Evolutionary conservation across 1,284 basidiomycete species (phyloP).

Genomic region (Cutaneotrichosporon dermatis): DNA sequence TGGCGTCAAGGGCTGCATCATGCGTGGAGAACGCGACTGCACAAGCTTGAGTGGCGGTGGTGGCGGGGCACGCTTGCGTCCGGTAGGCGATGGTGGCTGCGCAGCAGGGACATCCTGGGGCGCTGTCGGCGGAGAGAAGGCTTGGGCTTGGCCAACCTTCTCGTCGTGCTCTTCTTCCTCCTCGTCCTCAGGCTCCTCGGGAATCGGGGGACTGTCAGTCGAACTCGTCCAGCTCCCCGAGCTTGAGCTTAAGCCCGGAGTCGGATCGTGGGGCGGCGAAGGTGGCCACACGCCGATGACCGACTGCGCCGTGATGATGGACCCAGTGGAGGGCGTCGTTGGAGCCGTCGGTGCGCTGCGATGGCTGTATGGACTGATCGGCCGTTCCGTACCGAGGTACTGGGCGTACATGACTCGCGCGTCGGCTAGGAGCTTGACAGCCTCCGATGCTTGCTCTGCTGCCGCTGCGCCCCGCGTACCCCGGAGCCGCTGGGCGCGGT

Average conservation of each 20-base stretch:
- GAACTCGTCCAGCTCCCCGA: neutral
- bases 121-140: neutral
- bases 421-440: conserved; percentile 39
- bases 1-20: neutral
- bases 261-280: neutral
- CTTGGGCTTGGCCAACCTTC: neutral
- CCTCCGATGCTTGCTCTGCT: conserved; percentile 36
- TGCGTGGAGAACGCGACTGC: neutral
- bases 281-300: neutral
- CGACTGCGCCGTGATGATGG: neutral
- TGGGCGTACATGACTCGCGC: conserved; percentile 40
- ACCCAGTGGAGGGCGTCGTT: neutral
- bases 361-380: conserved; percentile 7
- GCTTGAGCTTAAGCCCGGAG: neutral
- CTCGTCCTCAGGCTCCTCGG: conserved; percentile 16
- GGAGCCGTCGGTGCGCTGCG: neutral
- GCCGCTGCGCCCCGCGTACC: conserved; percentile 35
- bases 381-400: conserved; percentile 16
- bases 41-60: conserved; percentile 12
- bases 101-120: too few species aligned
- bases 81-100: neutral
- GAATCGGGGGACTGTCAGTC: conserved; percentile 10
- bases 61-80: conserved; percentile 9
- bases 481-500: conserved; percentile 37
- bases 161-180: neutral